Percentiles rank a stretch among this genome's conserved stretches.
Conservation (phyloP, 192 early-diverging fungal species). For the Coemansia sp. region DNA sequence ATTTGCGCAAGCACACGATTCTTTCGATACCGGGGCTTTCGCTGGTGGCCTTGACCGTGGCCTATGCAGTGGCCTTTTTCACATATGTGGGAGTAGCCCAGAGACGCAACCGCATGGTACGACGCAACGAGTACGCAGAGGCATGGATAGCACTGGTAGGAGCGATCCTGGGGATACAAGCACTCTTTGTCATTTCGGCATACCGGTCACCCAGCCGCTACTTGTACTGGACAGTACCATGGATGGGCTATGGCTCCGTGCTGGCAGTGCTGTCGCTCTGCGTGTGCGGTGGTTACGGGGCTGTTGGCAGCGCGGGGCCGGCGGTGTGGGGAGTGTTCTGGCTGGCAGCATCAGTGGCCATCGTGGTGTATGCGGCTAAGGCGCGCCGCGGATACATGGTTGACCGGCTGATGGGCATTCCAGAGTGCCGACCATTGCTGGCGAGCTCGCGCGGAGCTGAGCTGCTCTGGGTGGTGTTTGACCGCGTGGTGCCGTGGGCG, state of each 20-base stretch:
- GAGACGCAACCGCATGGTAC: conserved; percentile 30
- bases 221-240: conserved; percentile 39
- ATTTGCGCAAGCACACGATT: conserved; percentile 45
- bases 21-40: conserved; percentile 43
- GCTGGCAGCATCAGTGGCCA: conserved; percentile 17
- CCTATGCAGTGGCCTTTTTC: conserved; percentile 40
- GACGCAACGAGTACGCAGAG: conserved; percentile 35
- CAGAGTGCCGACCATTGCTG: conserved; percentile 40
- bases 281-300: conserved; percentile 36
- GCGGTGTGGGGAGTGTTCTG: conserved; percentile 41
- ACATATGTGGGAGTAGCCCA: conserved; percentile 39
- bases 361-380: conserved; percentile 37
- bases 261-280: conserved; percentile 32
- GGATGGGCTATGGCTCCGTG: conserved; percentile 38
- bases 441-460: conserved; percentile 28
- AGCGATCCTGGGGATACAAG: conserved; percentile 26
- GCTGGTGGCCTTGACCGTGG: conserved; percentile 22
- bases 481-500: conserved; percentile 37
- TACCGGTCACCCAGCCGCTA: conserved; percentile 47
- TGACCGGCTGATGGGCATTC: conserved; percentile 52
- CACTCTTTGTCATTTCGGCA: conserved; percentile 49
- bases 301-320: conserved; percentile 9
- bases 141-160: conserved; percentile 51
- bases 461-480: conserved; percentile 32
- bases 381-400: conserved; percentile 50